Percentiles rank a stretch among this genome's conserved stretches.
phyloP scores from a whole-genome alignment of 495 filamentous ascomycete genomes.

The Lasiosphaeria hispida region DNA sequence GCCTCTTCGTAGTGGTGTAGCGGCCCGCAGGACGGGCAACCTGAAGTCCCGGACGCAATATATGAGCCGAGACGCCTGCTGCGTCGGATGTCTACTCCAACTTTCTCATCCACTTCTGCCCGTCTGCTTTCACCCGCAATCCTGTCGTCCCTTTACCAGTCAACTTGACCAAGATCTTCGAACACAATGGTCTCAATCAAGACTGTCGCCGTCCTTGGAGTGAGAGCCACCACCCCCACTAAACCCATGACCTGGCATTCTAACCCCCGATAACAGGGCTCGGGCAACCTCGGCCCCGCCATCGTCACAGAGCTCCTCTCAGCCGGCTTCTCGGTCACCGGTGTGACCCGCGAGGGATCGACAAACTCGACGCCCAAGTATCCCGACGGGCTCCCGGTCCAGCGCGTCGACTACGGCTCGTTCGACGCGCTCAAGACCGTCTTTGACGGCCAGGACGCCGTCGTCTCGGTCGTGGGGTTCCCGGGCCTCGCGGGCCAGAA shows the following conservation, averaged over 20 bases:
- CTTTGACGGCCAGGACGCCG: constrained; percentile 54
- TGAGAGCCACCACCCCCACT: constrained; percentile 26
- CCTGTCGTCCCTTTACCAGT: neutral
- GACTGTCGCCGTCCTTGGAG: constrained; percentile 52
- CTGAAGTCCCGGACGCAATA: neutral
- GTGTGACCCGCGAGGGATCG: constrained; percentile 50
- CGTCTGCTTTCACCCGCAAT: no score
- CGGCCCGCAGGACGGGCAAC: no score
- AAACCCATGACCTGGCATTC: neutral
- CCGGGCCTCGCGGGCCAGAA: constrained; percentile 40
- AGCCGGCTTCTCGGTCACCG: constrained; percentile 57
- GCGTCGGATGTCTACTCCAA: neutral
- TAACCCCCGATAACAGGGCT: constrained; percentile 38
- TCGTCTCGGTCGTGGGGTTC: constrained; percentile 51
- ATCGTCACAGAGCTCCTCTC: constrained; percentile 54
- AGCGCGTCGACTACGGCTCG: constrained; percentile 56
- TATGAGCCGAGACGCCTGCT: neutral
- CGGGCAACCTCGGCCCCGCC: constrained; percentile 58
- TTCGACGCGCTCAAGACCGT: constrained; percentile 48
- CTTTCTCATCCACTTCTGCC: neutral
- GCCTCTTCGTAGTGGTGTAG: neutral
- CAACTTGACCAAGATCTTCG: neutral
- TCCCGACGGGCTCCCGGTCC: constrained; percentile 37
- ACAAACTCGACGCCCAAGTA: constrained; percentile 30
- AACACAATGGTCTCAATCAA: constrained; percentile 47